These are phyloP conservation scores for Puccinia horiana DNA, from an alignment of 1,284 basidiomycete genomes.

Conservation along the genomic window DNA sequence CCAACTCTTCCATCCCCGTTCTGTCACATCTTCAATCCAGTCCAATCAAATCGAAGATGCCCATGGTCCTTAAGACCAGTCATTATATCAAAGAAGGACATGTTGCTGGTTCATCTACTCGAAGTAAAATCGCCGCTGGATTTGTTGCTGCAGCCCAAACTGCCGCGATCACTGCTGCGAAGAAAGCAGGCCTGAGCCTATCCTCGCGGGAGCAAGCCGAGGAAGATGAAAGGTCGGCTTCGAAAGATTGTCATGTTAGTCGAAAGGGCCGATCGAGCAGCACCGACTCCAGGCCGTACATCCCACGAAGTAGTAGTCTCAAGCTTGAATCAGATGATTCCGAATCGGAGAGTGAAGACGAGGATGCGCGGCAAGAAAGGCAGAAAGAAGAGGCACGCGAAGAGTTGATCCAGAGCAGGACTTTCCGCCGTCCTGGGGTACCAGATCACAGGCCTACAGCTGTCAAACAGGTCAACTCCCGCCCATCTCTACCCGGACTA, in stretches of 20 bases:
- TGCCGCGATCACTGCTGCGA: constrained; percentile 34
- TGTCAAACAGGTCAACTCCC: background rate
- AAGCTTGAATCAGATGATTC: background rate
- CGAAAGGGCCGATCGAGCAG: background rate
- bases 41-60: constrained; percentile 26
- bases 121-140: constrained; percentile 42
- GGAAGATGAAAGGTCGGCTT: background rate
- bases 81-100: constrained; percentile 40
- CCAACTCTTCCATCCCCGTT: background rate
- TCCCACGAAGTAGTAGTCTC: no score
- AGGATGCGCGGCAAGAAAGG: constrained; percentile 44
- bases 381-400: constrained; percentile 47
- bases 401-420: constrained; percentile 43
- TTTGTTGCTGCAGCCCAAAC: constrained; percentile 47
- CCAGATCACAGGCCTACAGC: background rate
- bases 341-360: constrained; percentile 48
- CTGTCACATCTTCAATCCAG: background rate
- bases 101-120: constrained; percentile 10
- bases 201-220: background rate
- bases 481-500: constrained; percentile 16
- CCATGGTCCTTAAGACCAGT: constrained; percentile 42
- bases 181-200: constrained; percentile 35
- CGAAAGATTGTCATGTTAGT: background rate
- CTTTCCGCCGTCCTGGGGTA: background rate
- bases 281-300: background rate